phyloP scores from a whole-genome alignment of 129 eudicot species.

The Centaurea solstitialis region DNA sequence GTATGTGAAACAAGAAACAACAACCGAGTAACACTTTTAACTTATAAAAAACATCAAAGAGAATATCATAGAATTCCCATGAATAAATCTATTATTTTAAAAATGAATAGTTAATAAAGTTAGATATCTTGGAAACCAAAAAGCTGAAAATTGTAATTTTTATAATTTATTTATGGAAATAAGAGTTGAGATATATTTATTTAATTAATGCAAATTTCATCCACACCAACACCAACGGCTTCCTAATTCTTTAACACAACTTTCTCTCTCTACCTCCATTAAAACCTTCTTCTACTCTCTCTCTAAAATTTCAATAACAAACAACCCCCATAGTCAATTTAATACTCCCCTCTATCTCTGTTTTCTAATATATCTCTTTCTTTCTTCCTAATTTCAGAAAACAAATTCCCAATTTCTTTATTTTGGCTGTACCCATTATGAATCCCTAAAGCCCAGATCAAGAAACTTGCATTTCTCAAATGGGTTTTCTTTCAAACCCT shows the following conservation, averaged over 20 bases:
- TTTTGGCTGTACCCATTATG: background rate
- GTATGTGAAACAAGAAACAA: too few species aligned
- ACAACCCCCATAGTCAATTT: conserved; percentile 16
- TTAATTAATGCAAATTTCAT: background rate
- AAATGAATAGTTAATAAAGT: too few species aligned
- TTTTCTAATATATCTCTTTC: background rate
- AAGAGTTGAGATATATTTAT: background rate
- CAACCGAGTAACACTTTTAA: too few species aligned
- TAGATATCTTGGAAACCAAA: background rate
- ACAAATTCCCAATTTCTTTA: background rate
- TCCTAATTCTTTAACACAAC: background rate
- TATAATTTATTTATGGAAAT: background rate
- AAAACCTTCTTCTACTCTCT: background rate
- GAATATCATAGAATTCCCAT: too few species aligned
- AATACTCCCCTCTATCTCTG: conserved; percentile 25
- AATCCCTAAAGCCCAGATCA: conserved; percentile 4
- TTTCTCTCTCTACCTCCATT: background rate
- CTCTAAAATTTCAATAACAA: conserved; percentile 11
- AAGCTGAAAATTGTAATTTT: background rate
- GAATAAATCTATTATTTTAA: too few species aligned
- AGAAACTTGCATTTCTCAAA: background rate
- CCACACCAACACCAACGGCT: background rate
- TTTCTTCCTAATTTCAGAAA: background rate
- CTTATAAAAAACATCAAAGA: too few species aligned
- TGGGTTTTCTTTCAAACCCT: conserved; percentile 6